phyloP scores from a whole-genome alignment of 2,329 filamentous ascomycete genomes.

The Magnaporthales sp. region DNA sequence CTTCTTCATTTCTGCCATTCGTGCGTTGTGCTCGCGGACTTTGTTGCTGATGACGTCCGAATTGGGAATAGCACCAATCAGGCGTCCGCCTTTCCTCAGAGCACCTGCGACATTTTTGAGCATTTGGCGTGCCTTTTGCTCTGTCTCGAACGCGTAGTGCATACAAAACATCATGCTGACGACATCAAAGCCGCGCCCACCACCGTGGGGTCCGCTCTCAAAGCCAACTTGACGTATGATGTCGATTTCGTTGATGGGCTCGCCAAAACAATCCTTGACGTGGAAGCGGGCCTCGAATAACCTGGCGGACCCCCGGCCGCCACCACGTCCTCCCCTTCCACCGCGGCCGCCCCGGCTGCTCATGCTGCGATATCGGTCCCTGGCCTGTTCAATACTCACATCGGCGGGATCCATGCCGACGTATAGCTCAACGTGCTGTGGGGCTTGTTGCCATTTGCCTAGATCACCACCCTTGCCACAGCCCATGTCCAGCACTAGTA shows the following conservation, averaged over 20 bases:
- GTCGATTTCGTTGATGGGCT: conserved; percentile 71
- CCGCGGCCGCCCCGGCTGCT: conserved; percentile 41
- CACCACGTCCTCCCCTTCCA: conserved; percentile 41
- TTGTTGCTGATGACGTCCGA: conserved; percentile 78
- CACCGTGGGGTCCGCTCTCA: conserved; percentile 60
- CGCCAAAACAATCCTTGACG: conserved; percentile 86
- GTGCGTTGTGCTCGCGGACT: conserved; percentile 64
- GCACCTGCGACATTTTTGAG: conserved; percentile 83
- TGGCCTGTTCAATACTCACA: conserved; percentile 82
- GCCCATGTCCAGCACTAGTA: conserved; percentile 86
- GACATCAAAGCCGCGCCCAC: conserved; percentile 74
- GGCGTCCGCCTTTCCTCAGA: conserved; percentile 86
- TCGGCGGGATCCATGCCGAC: conserved; percentile 92
- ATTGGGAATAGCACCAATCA: conserved; percentile 95
- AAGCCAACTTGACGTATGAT: conserved; percentile 85
- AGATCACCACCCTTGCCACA: conserved; percentile 96
- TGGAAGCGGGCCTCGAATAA: conserved; percentile 83
- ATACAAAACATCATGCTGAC: conserved; percentile 99
- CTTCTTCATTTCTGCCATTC: conserved; percentile 33
- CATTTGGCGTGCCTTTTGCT: conserved; percentile 86
- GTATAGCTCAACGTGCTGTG: conserved; percentile 85
- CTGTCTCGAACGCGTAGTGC: conserved; percentile 95
- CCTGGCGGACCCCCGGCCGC: conserved; percentile 39
- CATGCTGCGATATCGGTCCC: conserved; percentile 74
- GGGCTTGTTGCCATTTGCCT: conserved; percentile 91